Conservation (phyloP, 164 flowering plant species). For the Vitis labrusca region DNA sequence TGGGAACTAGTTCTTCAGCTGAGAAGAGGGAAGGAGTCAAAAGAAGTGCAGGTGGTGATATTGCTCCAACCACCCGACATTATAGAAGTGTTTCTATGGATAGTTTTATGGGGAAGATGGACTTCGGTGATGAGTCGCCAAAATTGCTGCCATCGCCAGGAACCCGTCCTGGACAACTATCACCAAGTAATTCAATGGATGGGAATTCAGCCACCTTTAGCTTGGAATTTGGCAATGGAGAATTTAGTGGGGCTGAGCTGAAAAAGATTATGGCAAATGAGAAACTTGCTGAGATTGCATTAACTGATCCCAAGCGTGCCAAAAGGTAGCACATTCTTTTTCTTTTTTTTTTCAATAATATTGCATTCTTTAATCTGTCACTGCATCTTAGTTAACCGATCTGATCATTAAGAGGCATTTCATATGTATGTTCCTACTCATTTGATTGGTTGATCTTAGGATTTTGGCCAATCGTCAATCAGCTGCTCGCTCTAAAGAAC, state of each 20-base stretch:
- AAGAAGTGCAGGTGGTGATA: constrained; percentile 53
- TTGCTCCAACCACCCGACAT: constrained; percentile 53
- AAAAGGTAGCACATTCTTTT: constrained; percentile 41
- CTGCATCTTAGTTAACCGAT: background rate
- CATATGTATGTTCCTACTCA: background rate
- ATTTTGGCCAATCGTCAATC: constrained; percentile 98
- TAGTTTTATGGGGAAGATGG: constrained; percentile 57
- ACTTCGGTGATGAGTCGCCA: constrained; percentile 52
- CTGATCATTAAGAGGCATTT: background rate
- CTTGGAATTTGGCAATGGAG: constrained; percentile 50
- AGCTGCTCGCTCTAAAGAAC: constrained; percentile 97
- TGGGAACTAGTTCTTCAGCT: constrained; percentile 20
- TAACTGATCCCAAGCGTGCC: constrained; percentile 64
- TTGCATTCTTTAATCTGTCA: too few species aligned
- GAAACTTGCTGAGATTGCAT: constrained; percentile 69
- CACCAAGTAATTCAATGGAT: constrained; percentile 68
- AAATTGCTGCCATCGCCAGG: constrained; percentile 44
- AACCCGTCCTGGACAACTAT: constrained; percentile 45
- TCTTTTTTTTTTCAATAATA: too few species aligned
- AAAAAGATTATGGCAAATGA: constrained; percentile 78
- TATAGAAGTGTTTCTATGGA: constrained; percentile 68
- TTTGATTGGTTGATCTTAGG: constrained; percentile 34
- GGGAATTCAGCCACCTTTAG: constrained; percentile 56
- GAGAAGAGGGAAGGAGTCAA: constrained; percentile 61
- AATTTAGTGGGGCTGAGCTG: constrained; percentile 40